Evolutionary conservation across 2,329 filamentous ascomycete genomes (phyloP).

Genomic region (Sporothrix humicola): DNA sequence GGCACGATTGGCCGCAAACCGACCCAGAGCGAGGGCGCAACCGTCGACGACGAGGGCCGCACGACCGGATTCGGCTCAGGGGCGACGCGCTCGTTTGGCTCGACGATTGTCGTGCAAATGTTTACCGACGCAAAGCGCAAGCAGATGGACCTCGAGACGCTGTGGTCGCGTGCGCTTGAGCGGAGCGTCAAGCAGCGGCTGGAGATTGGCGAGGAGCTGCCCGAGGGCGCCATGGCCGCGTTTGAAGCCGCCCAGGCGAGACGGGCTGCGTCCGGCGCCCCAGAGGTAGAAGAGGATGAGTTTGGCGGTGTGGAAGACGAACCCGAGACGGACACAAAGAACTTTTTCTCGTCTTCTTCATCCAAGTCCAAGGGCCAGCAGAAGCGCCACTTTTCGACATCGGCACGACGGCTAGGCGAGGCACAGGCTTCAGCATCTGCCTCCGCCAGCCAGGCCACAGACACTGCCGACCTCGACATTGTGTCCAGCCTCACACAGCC

Average conservation of each 20-base stretch:
- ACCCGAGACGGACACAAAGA: background rate
- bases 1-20: constrained; percentile 64
- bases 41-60: constrained; percentile 56
- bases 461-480: background rate
- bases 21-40: constrained; percentile 49
- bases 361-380: background rate
- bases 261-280: background rate
- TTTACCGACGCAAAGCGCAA: constrained; percentile 60
- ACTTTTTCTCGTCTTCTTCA: background rate
- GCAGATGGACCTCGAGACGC: constrained; percentile 59
- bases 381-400: constrained; percentile 6
- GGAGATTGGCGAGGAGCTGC: constrained; percentile 29
- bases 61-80: constrained; percentile 76
- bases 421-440: background rate
- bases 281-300: background rate
- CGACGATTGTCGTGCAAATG: constrained; percentile 63
- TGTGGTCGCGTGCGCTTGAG: constrained; percentile 56
- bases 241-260: background rate
- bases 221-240: background rate
- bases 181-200: constrained; percentile 38
- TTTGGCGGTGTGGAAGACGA: too few relatives aligned
- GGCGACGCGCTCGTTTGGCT: constrained; percentile 50
- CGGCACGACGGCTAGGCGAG: background rate
- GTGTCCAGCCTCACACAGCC: constrained; percentile 14
- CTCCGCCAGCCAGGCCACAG: too few relatives aligned